These are phyloP conservation scores for Tetrapisispora taiwanensis DNA, from an alignment of 805 yeast genomes.

Conservation along the genomic window DNA sequence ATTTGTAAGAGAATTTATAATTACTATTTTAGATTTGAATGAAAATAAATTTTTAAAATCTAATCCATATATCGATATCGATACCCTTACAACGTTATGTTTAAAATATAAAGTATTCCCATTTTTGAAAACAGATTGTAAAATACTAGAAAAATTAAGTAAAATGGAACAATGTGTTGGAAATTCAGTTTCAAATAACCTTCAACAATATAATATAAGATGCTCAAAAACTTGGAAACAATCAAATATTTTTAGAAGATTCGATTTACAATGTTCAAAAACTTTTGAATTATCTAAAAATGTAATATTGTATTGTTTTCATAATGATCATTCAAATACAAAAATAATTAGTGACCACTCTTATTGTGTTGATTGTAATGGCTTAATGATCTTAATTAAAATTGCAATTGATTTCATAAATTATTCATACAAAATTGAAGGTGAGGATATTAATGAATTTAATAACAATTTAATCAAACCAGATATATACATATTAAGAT, in stretches of 20 bases:
- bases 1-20: background rate
- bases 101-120: slow-evolving; percentile 26
- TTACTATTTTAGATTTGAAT: slow-evolving; percentile 5
- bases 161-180: background rate
- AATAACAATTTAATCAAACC: background rate
- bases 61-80: slow-evolving; percentile 10
- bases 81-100: slow-evolving; percentile 13
- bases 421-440: background rate
- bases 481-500: slow-evolving; percentile 9
- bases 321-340: slow-evolving; percentile 26
- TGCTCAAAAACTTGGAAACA: slow-evolving; percentile 25
- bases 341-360: slow-evolving; percentile 4
- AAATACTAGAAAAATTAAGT: background rate
- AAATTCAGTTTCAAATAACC: background rate
- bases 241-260: slow-evolving; percentile 73
- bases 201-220: background rate
- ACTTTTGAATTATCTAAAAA: slow-evolving; percentile 58
- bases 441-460: slow-evolving; percentile 4
- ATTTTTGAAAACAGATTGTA: slow-evolving; percentile 43
- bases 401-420: slow-evolving; percentile 33
- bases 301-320: slow-evolving; percentile 63
- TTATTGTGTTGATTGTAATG: slow-evolving; percentile 15
- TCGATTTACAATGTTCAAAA: slow-evolving; percentile 79
- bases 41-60: slow-evolving; percentile 13
- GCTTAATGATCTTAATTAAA: slow-evolving; percentile 31